Percentiles rank a stretch among this genome's conserved stretches.
Conservation (phyloP, 148 eudicot species). For the Diospyros kaki region DNA sequence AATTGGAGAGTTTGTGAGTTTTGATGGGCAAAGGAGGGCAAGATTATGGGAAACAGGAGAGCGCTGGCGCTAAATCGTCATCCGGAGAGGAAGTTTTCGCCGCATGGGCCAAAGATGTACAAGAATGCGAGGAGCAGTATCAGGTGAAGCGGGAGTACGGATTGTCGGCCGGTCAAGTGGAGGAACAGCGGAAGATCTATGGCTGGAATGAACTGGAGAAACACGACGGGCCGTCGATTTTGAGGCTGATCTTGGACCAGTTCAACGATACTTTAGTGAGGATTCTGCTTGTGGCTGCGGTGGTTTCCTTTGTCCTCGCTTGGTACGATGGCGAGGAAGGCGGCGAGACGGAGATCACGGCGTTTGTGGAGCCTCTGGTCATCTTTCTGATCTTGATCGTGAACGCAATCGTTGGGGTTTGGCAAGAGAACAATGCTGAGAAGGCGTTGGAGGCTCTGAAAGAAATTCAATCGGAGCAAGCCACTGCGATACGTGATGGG, state of each 20-base stretch:
- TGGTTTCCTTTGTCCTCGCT: constrained; percentile 78
- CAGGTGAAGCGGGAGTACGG: constrained; percentile 30
- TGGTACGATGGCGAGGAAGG: constrained; percentile 79
- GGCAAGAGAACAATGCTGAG: constrained; percentile 97
- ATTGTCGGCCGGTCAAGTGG: constrained; percentile 32
- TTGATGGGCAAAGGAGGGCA: constrained; percentile 66
- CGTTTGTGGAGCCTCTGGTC: constrained; percentile 86
- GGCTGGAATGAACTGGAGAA: constrained; percentile 48
- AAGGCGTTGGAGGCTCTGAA: constrained; percentile 91
- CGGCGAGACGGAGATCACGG: constrained; percentile 75
- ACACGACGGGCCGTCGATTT: constrained; percentile 41
- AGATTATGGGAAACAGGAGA: constrained; percentile 40
- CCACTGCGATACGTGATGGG: constrained; percentile 63
- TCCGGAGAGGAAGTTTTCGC: constrained; percentile 22
- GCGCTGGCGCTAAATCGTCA: not conserved
- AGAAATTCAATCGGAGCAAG: constrained; percentile 85
- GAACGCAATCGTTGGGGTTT: constrained; percentile 85
- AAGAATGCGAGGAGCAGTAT: constrained; percentile 39
- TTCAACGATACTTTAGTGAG: constrained; percentile 49
- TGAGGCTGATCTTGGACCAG: constrained; percentile 47
- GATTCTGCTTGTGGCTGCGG: constrained; percentile 68
- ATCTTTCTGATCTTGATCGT: constrained; percentile 82
- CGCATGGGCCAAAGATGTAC: constrained; percentile 39
- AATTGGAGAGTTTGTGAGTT: not conserved
- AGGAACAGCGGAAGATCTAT: constrained; percentile 31